These are phyloP conservation scores for Caulochytrium protostelioides DNA, from an alignment of 371 early-diverging fungal genomes.

Conservation along the genomic window DNA sequence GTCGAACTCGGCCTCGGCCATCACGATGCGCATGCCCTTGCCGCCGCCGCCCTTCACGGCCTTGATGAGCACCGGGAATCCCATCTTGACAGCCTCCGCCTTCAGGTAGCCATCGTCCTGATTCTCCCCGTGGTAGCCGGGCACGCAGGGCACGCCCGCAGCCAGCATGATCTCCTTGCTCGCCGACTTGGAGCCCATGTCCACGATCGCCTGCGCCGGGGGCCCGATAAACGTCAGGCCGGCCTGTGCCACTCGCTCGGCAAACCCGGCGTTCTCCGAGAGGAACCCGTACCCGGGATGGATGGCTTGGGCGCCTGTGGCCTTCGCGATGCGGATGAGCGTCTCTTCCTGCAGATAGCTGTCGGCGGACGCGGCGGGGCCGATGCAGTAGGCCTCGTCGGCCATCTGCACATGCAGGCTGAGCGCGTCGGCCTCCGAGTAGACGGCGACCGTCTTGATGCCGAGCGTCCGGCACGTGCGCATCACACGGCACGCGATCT, in stretches of 20 bases:
- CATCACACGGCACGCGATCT: slow-evolving; percentile 84
- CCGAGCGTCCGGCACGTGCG: slow-evolving; percentile 16
- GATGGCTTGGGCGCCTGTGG: slow-evolving; percentile 68
- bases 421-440: slow-evolving; percentile 72
- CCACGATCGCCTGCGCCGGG: slow-evolving; percentile 60
- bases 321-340: slow-evolving; percentile 59
- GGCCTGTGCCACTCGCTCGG: slow-evolving; percentile 42
- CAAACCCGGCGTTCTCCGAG: slow-evolving; percentile 85
- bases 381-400: slow-evolving; percentile 80
- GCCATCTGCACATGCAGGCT: slow-evolving; percentile 66
- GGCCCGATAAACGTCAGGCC: slow-evolving; percentile 84
- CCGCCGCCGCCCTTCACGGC: slow-evolving; percentile 94
- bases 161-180: slow-evolving; percentile 74
- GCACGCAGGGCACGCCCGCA: slow-evolving; percentile 77
- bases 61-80: slow-evolving; percentile 87
- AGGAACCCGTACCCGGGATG: slow-evolving; percentile 92
- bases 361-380: slow-evolving; percentile 60
- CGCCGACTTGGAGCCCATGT: slow-evolving; percentile 82
- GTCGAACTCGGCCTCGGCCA: slow-evolving; percentile 46
- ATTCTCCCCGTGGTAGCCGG: slow-evolving; percentile 83
- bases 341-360: slow-evolving; percentile 68
- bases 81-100: slow-evolving; percentile 51
- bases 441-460: slow-evolving; percentile 80
- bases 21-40: slow-evolving; percentile 81
- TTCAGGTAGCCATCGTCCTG: slow-evolving; percentile 54